Base-by-base conservation (phyloP, 2,329 filamentous ascomycete species). In the Exophiala spinifera region DNA sequence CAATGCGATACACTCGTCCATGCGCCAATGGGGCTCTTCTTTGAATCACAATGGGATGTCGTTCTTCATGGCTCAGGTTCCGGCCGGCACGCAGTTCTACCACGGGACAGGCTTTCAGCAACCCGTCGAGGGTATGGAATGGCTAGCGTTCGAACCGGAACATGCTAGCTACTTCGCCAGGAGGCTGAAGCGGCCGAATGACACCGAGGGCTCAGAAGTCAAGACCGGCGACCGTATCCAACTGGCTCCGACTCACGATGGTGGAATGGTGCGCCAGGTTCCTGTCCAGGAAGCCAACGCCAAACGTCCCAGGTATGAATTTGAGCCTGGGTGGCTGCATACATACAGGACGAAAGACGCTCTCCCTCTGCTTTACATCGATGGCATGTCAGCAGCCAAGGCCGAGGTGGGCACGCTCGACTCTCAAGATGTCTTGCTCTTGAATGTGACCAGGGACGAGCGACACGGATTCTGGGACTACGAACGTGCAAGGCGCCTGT, bases 41-140 rank as follows among this genome's bases (percentile, higher is more conserved):
- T 66, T 88, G 2, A 79, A 88, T 55, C 87, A 91, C 69, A 91
- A 91, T 66, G 88, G 88, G 51, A 85, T 91, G 77, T 83, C 84
- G 1, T 78, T 87, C 61, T 87, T 89, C 63, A 75, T 86, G 0
- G 86, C 80, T 1, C 79, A 77, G 0, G 77, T 91, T 0, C 86
- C 87, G 0, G 72, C 74, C 15, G 85, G 83, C 2, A 86, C 83
- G 0, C 71, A 84, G 33, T 68, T 90, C 8, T 88, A 89, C 63
- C 87, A 91, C 65, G 87, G 88, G 11, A 78, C 76, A 0, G 61
- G 61, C 7, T 67, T 64, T 0, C 61, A 72, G 0, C 68, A 77
- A 1, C 72, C 76, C 0, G 76, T 87, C 0, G 67, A 70, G 2
- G 78, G 76, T 0, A 53, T 60, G 44, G 54, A 63, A 46, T 63